phyloP scores from a whole-genome alignment of 2,329 filamentous ascomycete species.

The Sarocladium kiliense region DNA sequence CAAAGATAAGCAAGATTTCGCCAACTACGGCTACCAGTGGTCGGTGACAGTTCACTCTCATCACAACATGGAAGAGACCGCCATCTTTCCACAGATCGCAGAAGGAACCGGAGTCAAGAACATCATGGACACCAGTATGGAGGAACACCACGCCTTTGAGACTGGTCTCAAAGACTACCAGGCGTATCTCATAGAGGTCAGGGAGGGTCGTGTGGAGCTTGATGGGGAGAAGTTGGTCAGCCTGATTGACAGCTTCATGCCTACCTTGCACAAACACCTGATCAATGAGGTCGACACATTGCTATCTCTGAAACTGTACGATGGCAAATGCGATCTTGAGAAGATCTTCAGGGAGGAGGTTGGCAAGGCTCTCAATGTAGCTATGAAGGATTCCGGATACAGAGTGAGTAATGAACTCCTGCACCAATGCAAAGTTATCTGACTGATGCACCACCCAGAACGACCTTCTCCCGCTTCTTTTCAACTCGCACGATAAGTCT shows the following conservation, averaged over 20 bases:
- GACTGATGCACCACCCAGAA: conserved; percentile 13
- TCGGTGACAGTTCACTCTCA: conserved; percentile 28
- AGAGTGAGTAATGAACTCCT: conserved; percentile 13
- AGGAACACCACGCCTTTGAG: conserved; percentile 35
- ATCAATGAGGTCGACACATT: conserved; percentile 33
- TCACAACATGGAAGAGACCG: conserved; percentile 31
- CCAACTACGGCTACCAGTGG: conserved; percentile 28
- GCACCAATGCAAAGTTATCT: conserved; percentile 24
- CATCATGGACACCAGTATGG: conserved; percentile 35
- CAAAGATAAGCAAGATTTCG: conserved; percentile 28
- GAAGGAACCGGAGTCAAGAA: conserved; percentile 25
- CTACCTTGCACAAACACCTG: conserved; percentile 28
- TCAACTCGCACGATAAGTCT: conserved; percentile 20
- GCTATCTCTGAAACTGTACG: conserved; percentile 25
- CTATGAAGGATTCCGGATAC: conserved; percentile 14
- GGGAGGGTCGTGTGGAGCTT: conserved; percentile 20
- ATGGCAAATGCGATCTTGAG: conserved; percentile 28
- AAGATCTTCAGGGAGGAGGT: conserved; percentile 21
- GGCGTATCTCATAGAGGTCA: conserved; percentile 25
- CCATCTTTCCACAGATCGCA: conserved; percentile 34
- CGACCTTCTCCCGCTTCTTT: conserved; percentile 17
- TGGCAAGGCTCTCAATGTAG: conserved; percentile 4
- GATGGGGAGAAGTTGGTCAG: conserved; percentile 23
- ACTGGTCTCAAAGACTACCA: conserved; percentile 21
- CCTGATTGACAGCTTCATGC: conserved; percentile 30